These are phyloP conservation scores for Fusarium denticulatum DNA, from an alignment of 2,329 filamentous ascomycete species.

Conservation along the genomic window DNA sequence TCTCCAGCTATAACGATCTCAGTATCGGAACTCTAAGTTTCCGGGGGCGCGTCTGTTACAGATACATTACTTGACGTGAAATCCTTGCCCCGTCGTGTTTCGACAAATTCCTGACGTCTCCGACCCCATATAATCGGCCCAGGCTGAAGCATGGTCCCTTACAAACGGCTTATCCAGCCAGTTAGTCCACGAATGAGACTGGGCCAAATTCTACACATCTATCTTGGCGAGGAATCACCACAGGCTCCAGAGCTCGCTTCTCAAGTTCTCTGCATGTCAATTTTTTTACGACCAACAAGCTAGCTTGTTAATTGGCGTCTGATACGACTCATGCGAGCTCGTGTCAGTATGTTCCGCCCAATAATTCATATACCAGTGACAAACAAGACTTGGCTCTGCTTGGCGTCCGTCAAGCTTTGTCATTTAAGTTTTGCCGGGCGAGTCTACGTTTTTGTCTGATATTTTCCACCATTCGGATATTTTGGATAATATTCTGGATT, in stretches of 20 bases:
- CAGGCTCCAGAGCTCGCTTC: slow-evolving; percentile 1
- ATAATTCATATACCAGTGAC: slow-evolving; percentile 14
- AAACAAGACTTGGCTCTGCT: slow-evolving; percentile 22
- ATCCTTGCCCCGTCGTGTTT: slow-evolving; percentile 20
- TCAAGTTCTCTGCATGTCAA: neutral
- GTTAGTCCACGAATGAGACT: slow-evolving; percentile 38
- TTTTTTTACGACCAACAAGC: neutral
- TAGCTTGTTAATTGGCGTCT: slow-evolving; percentile 4
- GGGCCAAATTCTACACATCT: slow-evolving; percentile 1
- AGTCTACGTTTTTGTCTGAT: neutral
- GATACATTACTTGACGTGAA: slow-evolving; percentile 26
- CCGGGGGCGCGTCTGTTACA: slow-evolving; percentile 32
- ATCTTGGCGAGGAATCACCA: neutral
- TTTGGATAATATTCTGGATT: neutral
- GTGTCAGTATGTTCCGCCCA: slow-evolving; percentile 15
- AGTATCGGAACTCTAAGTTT: slow-evolving; percentile 24
- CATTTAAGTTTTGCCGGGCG: slow-evolving; percentile 20
- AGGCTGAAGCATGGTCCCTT: slow-evolving; percentile 20
- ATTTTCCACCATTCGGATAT: slow-evolving; percentile 32
- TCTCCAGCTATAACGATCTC: slow-evolving; percentile 13
- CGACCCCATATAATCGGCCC: slow-evolving; percentile 28
- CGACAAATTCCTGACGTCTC: slow-evolving; percentile 26
- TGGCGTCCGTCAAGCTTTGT: slow-evolving; percentile 17
- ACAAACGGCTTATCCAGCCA: neutral
- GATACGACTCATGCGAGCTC: slow-evolving; percentile 1